Percentiles rank a stretch among this genome's conserved stretches.
Conservation (phyloP, 225 moss, liverwort and hornwort genomes). For the Pseudoscleropodium purum region DNA sequence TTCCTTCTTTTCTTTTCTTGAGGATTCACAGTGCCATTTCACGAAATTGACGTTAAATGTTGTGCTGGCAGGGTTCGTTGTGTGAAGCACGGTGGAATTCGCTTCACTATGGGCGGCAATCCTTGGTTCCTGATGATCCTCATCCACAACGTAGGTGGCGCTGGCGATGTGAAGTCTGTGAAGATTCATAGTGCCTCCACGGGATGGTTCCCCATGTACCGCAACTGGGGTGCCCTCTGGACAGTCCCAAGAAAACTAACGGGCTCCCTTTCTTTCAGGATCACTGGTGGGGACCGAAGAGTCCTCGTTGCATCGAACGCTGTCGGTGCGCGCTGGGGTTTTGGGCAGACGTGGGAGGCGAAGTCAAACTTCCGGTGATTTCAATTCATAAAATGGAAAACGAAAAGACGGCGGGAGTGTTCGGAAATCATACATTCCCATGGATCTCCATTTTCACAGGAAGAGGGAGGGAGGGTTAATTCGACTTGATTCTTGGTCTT, state of each 20-base stretch:
- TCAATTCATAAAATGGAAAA: too few relatives aligned
- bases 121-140: conserved; percentile 61
- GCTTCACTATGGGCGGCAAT: conserved; percentile 51
- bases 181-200: conserved; percentile 4
- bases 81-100: conserved; percentile 35
- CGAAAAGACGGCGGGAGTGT: background rate
- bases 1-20: background rate
- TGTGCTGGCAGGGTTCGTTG: background rate
- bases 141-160: conserved; percentile 61
- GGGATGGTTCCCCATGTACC: conserved; percentile 38
- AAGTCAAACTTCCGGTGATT: background rate
- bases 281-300: conserved; percentile 13
- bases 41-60: background rate
- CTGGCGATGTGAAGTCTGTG: conserved; percentile 31
- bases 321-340: conserved; percentile 12
- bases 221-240: conserved; percentile 49
- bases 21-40: background rate
- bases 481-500: background rate
- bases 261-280: conserved; percentile 31
- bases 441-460: background rate
- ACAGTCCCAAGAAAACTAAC: background rate
- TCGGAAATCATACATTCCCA: background rate
- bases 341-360: conserved; percentile 53
- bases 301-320: conserved; percentile 1
- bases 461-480: background rate